Evolutionary conservation across 768 basidiomycete species (phyloP), one percentile per base, ranked within the genome.

Genomic region (Amanita thiersii): DNA sequence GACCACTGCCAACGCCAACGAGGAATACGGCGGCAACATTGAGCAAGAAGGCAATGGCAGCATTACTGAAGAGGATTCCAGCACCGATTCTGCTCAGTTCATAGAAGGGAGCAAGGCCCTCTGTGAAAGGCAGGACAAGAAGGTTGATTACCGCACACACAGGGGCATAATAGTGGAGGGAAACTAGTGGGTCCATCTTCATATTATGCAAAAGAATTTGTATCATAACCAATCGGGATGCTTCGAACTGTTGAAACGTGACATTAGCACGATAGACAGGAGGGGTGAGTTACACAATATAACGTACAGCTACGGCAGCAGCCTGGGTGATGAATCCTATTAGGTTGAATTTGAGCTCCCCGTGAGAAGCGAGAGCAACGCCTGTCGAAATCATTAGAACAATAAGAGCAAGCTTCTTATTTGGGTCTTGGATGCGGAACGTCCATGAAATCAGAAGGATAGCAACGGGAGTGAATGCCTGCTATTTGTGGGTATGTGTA

Each of bases 111-210:
- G 73, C 84, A 9, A 86, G 62, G 1, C 94, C 91, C 60, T 98
- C 94, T 0, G 89, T 93, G 67, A 97, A 88, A 5, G 92, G 91
- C 14, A 98, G 62, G 48, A 94, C 69, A 40, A 76, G 57, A 17
- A 90, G 73, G 60, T 96, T 97, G 67, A 98, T 86, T 46, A 69
- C 59, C 0, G 94, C 91, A 59, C 94, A 98, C 39, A 97, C 88
- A 10, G 92, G 92, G 7, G 93, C 92, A 56, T 92, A 96, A 67
- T 94, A 97, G 67, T 98, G 88, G 39, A 98, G 63, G 4, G 92
- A 96, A 15, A 91, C 87, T 4, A 97, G 75, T 0, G 94, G 94
- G 56, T 96, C 91, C 93, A 98, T 97, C 66, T 96, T 96, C 55
- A 96, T 66, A 26, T 92, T 92, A 56, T 96, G 90, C 0, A 98